phyloP scores from a whole-genome alignment of 1,284 basidiomycete species.

The Moesziomyces globuligerus region DNA sequence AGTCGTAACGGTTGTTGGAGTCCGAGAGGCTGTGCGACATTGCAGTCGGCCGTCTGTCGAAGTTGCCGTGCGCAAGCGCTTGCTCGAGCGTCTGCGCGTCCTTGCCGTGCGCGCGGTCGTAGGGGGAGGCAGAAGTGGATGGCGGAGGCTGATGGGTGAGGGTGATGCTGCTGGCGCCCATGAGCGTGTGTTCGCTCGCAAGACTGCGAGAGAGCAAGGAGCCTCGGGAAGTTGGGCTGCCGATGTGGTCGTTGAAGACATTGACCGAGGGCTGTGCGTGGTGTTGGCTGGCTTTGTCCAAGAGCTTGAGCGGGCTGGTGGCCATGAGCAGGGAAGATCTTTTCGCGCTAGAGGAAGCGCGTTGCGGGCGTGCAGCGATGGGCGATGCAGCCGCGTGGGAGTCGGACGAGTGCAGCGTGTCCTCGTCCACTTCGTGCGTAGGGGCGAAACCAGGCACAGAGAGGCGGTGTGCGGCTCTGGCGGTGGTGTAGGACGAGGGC shows the following conservation, averaged over 20 bases:
- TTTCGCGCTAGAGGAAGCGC: slow-evolving; percentile 16
- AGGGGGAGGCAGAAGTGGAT: slow-evolving; percentile 2
- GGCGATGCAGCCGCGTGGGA: slow-evolving; percentile 18
- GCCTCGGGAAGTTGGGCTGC: slow-evolving; percentile 37
- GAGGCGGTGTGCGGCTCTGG: slow-evolving; percentile 17
- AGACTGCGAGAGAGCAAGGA: slow-evolving; percentile 45
- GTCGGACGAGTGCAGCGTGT: slow-evolving; percentile 3
- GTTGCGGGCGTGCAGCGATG: slow-evolving; percentile 8
- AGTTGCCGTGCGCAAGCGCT: neutral
- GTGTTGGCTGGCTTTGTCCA: slow-evolving; percentile 47
- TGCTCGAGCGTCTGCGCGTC: slow-evolving; percentile 9
- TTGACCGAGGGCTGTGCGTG: slow-evolving; percentile 52
- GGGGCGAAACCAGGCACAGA: slow-evolving; percentile 35
- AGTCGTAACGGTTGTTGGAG: slow-evolving; percentile 3
- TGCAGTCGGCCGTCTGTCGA: slow-evolving; percentile 12
- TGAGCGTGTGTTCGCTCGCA: slow-evolving; percentile 52
- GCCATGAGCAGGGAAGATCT: slow-evolving; percentile 31
- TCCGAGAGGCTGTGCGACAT: slow-evolving; percentile 29
- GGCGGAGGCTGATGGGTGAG: slow-evolving; percentile 24
- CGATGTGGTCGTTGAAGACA: slow-evolving; percentile 42
- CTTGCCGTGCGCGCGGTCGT: slow-evolving; percentile 8
- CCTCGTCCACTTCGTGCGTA: slow-evolving; percentile 26
- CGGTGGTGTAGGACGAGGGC: slow-evolving; percentile 15
- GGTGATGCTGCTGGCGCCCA: slow-evolving; percentile 52
- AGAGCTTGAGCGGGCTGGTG: slow-evolving; percentile 48